A percentile compares a stretch with the other conserved stretches of the same genome.
Conservation (phyloP, 2,329 filamentous ascomycete genomes). For the Aspergillus ochraceus region DNA sequence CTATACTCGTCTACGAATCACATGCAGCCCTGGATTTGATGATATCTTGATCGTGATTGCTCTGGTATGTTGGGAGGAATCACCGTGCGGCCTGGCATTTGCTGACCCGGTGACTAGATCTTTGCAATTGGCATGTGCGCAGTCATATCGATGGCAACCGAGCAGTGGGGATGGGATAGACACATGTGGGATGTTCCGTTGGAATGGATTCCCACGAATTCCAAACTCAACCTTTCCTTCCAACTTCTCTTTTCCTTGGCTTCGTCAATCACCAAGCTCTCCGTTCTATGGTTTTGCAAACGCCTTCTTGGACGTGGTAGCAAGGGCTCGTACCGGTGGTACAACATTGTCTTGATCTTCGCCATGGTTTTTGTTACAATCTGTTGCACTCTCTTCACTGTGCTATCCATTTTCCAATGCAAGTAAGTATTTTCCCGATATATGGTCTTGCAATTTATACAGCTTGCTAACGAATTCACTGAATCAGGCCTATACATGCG, state of each 20-base stretch:
- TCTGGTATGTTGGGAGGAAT: constrained; percentile 30
- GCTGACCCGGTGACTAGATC: constrained; percentile 18
- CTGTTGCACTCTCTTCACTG: constrained; percentile 31
- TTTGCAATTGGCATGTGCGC: constrained; percentile 39
- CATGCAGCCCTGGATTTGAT: constrained; percentile 49
- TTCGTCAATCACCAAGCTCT: constrained; percentile 38
- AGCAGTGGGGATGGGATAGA: constrained; percentile 38
- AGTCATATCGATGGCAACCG: constrained; percentile 33
- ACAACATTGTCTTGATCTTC: constrained; percentile 23
- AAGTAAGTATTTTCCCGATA: constrained; percentile 24
- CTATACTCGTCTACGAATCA: constrained; percentile 48
- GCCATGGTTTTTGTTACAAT: constrained; percentile 34
- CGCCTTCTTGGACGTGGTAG: constrained; percentile 30
- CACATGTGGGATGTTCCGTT: constrained; percentile 44
- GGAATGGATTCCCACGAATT: constrained; percentile 26
- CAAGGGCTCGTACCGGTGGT: constrained; percentile 26
- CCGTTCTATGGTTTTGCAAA: constrained; percentile 39
- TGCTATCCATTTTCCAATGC: constrained; percentile 40
- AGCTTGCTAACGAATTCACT: neutral
- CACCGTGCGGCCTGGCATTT: neutral
- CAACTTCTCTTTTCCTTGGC: constrained; percentile 40
- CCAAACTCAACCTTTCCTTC: constrained; percentile 38
- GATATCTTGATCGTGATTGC: constrained; percentile 48
- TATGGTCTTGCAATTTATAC: constrained; percentile 3
- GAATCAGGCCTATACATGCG: constrained; percentile 31